Conservation (phyloP, 2,329 filamentous ascomycete species). For the Diaporthe helianthi region DNA sequence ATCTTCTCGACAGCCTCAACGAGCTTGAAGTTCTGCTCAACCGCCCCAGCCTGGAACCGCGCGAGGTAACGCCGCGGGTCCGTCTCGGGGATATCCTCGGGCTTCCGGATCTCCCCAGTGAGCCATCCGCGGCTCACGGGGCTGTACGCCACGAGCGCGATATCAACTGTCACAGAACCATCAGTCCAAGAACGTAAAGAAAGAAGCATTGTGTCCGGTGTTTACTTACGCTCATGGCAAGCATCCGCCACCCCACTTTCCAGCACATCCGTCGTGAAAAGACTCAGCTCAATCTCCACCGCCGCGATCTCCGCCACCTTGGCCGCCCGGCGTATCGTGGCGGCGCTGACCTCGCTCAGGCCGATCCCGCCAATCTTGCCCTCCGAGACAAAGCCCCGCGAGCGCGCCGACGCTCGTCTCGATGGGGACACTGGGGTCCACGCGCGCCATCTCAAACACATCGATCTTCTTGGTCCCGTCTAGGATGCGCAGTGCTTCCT, state of each 20-base stretch:
- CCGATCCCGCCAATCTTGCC: conserved; percentile 54
- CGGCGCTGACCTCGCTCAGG: conserved; percentile 51
- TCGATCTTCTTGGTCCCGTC: conserved; percentile 56
- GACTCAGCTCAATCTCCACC: conserved; percentile 55
- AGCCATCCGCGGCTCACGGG: conserved; percentile 58
- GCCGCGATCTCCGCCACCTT: conserved; percentile 49
- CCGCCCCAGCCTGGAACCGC: conserved; percentile 65
- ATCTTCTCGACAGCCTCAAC: conserved; percentile 63
- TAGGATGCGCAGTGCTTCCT: conserved; percentile 51
- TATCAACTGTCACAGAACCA: conserved; percentile 42
- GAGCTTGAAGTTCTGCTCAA: conserved; percentile 69
- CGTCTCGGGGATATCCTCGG: conserved; percentile 61
- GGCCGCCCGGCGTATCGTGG: conserved; percentile 49
- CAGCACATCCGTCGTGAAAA: conserved; percentile 47
- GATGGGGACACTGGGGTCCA: conserved; percentile 51
- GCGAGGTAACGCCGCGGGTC: conserved; percentile 57
- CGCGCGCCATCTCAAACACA: conserved; percentile 60
- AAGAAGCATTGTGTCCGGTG: no score
- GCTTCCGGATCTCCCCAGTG: conserved; percentile 60
- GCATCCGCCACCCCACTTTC: conserved; percentile 50
- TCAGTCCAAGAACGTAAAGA: no score
- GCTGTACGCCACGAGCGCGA: conserved; percentile 50
- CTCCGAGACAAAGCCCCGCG: conserved; percentile 47
- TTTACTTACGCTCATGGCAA: conserved; percentile 61
- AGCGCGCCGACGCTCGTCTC: conserved; percentile 47